Evolutionary conservation across 2,329 filamentous ascomycete species (phyloP).

Genomic region (Magnaporthiopsis rhizophila): DNA sequence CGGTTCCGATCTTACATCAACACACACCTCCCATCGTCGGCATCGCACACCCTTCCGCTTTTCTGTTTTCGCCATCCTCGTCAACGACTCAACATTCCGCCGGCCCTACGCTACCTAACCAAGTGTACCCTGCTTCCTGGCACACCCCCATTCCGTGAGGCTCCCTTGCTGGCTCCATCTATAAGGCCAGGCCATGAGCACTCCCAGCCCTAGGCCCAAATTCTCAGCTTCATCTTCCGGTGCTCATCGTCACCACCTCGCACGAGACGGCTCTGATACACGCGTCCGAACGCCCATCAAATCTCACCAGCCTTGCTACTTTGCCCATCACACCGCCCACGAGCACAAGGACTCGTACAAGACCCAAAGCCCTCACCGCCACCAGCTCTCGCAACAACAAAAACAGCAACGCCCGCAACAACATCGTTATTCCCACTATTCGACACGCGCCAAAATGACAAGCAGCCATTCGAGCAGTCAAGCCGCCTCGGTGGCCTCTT

Average conservation of each 20-base stretch:
- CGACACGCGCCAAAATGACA: neutral
- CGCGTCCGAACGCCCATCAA: neutral
- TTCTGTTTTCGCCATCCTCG: neutral
- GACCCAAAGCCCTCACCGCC: neutral
- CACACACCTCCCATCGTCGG: neutral
- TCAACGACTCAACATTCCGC: neutral
- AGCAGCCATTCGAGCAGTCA: too few relatives aligned
- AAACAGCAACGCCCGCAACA: neutral
- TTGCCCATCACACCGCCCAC: neutral
- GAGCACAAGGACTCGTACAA: neutral
- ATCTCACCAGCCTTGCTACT: neutral
- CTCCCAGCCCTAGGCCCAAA: neutral
- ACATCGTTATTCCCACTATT: neutral
- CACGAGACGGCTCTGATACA: neutral
- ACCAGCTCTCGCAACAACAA: neutral
- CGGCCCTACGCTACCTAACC: neutral
- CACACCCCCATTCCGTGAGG: neutral
- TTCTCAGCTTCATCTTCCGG: neutral
- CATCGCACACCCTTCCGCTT: slow-evolving; percentile 1
- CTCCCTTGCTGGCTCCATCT: neutral
- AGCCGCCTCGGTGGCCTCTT: neutral
- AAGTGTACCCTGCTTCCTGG: neutral
- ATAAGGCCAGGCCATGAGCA: slow-evolving; percentile 3
- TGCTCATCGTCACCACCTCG: neutral
- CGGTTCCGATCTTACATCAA: too few relatives aligned